Percentiles rank a stretch among this genome's conserved stretches.
Conservation (phyloP, 164 flowering plant genomes). For the Vitis riparia region DNA sequence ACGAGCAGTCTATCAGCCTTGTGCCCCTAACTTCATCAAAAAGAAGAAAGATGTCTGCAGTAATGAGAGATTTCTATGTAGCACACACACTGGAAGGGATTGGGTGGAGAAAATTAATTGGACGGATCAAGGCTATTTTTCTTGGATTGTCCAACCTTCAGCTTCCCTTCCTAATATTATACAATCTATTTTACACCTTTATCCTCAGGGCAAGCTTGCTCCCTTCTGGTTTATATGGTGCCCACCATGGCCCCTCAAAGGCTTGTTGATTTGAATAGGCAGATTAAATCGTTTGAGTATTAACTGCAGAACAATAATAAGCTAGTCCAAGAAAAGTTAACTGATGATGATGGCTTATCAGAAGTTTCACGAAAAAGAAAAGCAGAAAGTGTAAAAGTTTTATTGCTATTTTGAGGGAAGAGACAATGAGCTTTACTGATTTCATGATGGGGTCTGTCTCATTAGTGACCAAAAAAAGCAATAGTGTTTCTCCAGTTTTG, state of each 20-base stretch:
- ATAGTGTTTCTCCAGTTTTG: conserved; percentile 7
- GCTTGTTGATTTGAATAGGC: no score
- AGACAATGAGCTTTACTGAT: conserved; percentile 59
- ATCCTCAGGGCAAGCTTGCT: no score
- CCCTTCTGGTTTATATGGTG: neutral
- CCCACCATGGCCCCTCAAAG: no score
- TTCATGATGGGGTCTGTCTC: conserved; percentile 43
- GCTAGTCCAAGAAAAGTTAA: no score
- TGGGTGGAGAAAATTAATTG: conserved; percentile 48
- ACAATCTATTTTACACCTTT: neutral
- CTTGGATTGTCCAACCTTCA: conserved; percentile 67
- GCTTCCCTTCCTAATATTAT: conserved; percentile 45
- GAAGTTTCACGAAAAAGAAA: no score
- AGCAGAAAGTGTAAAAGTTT: no score
- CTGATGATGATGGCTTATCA: no score
- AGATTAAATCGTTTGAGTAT: no score
- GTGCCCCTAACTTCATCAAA: conserved; percentile 64
- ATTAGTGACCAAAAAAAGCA: conserved; percentile 16
- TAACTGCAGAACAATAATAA: no score
- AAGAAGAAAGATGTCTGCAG: conserved; percentile 40
- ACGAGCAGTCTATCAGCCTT: conserved; percentile 61
- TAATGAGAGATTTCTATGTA: conserved; percentile 53
- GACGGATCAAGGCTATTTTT: conserved; percentile 59
- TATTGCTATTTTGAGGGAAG: conserved; percentile 35
- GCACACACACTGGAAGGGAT: conserved; percentile 55